phyloP scores from a whole-genome alignment of 2,329 filamentous ascomycete genomes.

The Simplicillium aogashimaense region DNA sequence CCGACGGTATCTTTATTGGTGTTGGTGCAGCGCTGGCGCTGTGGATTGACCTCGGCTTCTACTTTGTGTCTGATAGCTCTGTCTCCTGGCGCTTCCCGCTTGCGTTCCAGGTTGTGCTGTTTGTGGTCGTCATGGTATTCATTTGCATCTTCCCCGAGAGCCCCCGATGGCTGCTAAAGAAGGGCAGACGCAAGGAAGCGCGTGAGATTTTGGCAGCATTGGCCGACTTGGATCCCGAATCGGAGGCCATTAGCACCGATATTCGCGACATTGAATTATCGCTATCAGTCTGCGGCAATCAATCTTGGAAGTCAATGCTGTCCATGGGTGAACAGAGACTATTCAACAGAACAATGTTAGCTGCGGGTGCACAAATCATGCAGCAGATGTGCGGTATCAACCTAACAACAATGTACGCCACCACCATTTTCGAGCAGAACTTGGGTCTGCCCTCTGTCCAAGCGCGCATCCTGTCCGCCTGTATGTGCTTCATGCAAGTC shows the following conservation, averaged over 20 bases:
- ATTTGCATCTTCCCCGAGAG: slow-evolving; percentile 29
- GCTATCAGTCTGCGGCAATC: slow-evolving; percentile 7
- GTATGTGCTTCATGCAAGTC: slow-evolving; percentile 21
- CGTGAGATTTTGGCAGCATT: slow-evolving; percentile 39
- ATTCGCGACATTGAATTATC: slow-evolving; percentile 8
- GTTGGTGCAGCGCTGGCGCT: slow-evolving; percentile 27
- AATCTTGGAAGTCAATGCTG: slow-evolving; percentile 8
- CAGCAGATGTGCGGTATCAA: slow-evolving; percentile 18
- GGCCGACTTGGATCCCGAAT: slow-evolving; percentile 1
- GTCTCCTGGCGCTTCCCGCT: slow-evolving; percentile 41
- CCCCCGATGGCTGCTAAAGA: slow-evolving; percentile 24
- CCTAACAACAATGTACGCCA: slow-evolving; percentile 18
- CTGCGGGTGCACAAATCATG: slow-evolving; percentile 6
- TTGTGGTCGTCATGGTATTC: slow-evolving; percentile 32
- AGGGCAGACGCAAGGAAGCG: slow-evolving; percentile 21
- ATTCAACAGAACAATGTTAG: slow-evolving; percentile 7
- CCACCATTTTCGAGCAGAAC: slow-evolving; percentile 18
- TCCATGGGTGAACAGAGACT: slow-evolving; percentile 8
- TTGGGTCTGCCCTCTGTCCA: slow-evolving; percentile 11
- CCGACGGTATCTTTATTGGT: slow-evolving; percentile 41
- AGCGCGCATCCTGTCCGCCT: slow-evolving; percentile 14
- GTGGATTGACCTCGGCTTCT: slow-evolving; percentile 37
- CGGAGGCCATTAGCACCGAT: slow-evolving; percentile 4
- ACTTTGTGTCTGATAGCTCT: slow-evolving; percentile 6
- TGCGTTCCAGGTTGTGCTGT: slow-evolving; percentile 28